Base-by-base conservation (phyloP, 208 protist species). In the Acanthamoeba quina region DNA sequence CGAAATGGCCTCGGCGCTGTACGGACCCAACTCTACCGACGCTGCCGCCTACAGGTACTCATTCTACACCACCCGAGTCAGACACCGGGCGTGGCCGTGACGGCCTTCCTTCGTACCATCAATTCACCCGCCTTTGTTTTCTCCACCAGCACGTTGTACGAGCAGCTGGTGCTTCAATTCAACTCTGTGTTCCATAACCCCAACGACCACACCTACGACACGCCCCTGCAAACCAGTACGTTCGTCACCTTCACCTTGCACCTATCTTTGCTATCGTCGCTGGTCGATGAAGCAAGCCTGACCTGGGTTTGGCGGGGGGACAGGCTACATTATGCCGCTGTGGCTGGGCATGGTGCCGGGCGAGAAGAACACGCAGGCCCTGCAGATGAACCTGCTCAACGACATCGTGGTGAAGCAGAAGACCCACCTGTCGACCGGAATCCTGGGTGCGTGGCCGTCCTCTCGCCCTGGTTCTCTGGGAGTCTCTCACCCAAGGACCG, bases 391-490 rank as follows among this genome's bases (percentile, higher is more conserved):
- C 29, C 41, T 74, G 31, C 83, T 94, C 31, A 52, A 78, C 64
- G 89, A 52, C 44, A 31, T 60, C 37, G 41, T 94, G 44, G 64
- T 56, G 0, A 54, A 26, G 37, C 83, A 94, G 17, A 60, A 56
- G 49, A 58, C 91, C 34, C 83, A 93, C 29, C 91, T 94, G 24
- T 49, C 54, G 15, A 83, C 93, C 9, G 93, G 93, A 17, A 94
- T 94, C 1, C 37, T 94, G 13, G 93, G 93, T 44, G 9, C 9
- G 56, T 47, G 41, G 41, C 41, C 2, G 6, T 26, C 56, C 11
- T 26, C 31, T 5, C 60, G 17, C 10, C 41, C 0, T 47, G 5
- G 4, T 47, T 2, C 41, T 66, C 60, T 29, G 15, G 3, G 15
- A 66, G 15, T 66, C 24, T 2, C 15, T 66, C 19, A 58, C 19